Base-by-base conservation (phyloP, 257 asterid genomes). In the Hygrophila difformis region DNA sequence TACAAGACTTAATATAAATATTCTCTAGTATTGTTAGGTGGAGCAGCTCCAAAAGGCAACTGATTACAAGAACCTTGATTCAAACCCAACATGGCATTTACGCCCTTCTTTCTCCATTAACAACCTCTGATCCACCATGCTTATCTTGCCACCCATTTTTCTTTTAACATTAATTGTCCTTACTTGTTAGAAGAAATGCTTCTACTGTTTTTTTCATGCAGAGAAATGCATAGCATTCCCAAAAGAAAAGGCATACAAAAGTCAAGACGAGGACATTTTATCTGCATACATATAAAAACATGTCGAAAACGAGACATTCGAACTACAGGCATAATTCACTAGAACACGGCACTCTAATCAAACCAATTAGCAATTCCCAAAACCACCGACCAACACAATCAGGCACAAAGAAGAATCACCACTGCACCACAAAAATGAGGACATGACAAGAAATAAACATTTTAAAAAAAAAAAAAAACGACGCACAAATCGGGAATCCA, bases 401-500 rank as follows among this genome's bases (percentile, higher is more conserved):
- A 13, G 33, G 16, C 9, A 23, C 18, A 0, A 12, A 8, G 4
- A 14, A 14, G 4, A 46, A 28, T 1, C 12, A 9, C 9, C 38
- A 9, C 11, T 9, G 38, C 38, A 33, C 12, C 12, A 3, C 2
- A 20, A 10, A 36, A 6, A 44, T 3, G 12, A 21, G n/a, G 11
- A n/a, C 9, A 3, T 5, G 0, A 12, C 34, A 34, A 13, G 29
- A 11, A 17, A 1, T 15, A 18, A n/a, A n/a, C n/a, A n/a, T 19
- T 35, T 23, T 0, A 37, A 44, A 13, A 39, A 46, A 61, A 61
- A 45, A 55, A 47, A 24, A 11, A 21, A 21, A 34, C 39, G 13
- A 43, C n/a, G n/a, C n/a, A n/a, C n/a, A 62, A 14, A 21, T 1
- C 8, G 26, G n/a, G 24, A 56, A 62, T 34, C 58, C 41, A 17